phyloP scores from a whole-genome alignment of 192 early-diverging fungal genomes.

The Podochytrium sp. region DNA sequence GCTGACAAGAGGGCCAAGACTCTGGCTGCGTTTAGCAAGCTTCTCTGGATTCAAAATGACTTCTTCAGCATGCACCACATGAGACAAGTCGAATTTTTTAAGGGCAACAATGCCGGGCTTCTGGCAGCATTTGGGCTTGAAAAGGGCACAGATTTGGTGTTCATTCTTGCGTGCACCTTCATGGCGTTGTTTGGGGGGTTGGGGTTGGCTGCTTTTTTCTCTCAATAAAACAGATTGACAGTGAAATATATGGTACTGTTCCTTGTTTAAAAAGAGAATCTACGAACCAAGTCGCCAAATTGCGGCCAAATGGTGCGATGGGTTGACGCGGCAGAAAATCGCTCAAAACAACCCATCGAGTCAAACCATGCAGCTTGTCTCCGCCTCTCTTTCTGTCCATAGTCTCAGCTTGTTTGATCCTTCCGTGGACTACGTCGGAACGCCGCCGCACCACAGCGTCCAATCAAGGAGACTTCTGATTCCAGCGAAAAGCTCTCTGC shows the following conservation, averaged over 20 bases:
- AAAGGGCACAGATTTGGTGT: no score
- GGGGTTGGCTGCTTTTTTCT: neutral
- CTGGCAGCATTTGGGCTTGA: no score
- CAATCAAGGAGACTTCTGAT: neutral
- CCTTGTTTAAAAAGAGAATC: neutral
- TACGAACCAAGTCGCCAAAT: neutral
- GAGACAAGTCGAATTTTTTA: constrained; percentile 48
- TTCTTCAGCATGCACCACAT: constrained; percentile 76
- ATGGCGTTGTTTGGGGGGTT: neutral
- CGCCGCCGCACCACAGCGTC: no score
- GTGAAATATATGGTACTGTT: neutral
- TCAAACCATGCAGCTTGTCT: neutral
- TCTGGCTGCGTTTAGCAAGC: constrained; percentile 69
- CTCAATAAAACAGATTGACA: neutral
- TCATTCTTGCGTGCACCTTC: neutral
- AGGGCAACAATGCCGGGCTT: neutral
- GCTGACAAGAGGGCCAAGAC: constrained; percentile 12
- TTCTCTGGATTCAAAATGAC: constrained; percentile 86
- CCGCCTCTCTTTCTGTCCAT: neutral
- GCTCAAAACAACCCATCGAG: neutral
- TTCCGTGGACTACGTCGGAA: no score
- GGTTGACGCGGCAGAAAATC: neutral
- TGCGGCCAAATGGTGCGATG: neutral
- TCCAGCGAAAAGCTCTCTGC: neutral
- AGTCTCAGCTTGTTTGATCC: neutral